These are phyloP conservation scores for Lasiosphaeris hirsuta DNA, from an alignment of 495 filamentous ascomycete genomes.

Conservation along the genomic window DNA sequence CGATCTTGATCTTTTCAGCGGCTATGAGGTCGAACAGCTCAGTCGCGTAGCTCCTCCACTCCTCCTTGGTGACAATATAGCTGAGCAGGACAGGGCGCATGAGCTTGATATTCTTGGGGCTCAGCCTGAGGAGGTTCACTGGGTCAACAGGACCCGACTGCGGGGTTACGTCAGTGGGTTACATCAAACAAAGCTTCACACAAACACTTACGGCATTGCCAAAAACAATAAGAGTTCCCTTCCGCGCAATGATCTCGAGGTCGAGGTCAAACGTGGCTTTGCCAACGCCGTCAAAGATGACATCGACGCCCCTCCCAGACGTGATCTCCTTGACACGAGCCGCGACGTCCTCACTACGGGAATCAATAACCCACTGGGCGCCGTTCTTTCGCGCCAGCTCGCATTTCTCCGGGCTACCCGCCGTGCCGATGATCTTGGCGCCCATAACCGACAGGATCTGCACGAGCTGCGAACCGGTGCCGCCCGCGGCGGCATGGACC, in stretches of 20 bases:
- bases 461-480: slow-evolving; percentile 73
- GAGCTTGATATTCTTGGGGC: slow-evolving; percentile 77
- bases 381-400: slow-evolving; percentile 64
- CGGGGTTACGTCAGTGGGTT: slow-evolving; percentile 1
- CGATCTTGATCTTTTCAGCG: slow-evolving; percentile 65
- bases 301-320: slow-evolving; percentile 64
- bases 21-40: slow-evolving; percentile 72
- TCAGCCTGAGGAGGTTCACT: slow-evolving; percentile 62
- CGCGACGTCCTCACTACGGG: slow-evolving; percentile 63
- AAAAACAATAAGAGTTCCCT: slow-evolving; percentile 82
- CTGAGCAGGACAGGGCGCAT: slow-evolving; percentile 69
- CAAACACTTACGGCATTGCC: slow-evolving; percentile 67
- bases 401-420: slow-evolving; percentile 69
- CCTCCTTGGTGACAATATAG: slow-evolving; percentile 74
- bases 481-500: slow-evolving; percentile 87
- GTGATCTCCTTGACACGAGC: slow-evolving; percentile 67
- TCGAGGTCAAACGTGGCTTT: slow-evolving; percentile 82
- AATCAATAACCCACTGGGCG: slow-evolving; percentile 72
- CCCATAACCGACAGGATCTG: slow-evolving; percentile 73
- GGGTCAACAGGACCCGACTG: slow-evolving; percentile 70
- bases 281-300: slow-evolving; percentile 88
- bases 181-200: neutral
- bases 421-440: slow-evolving; percentile 80
- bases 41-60: slow-evolving; percentile 65
- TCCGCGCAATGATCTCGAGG: slow-evolving; percentile 71